A percentile compares a stretch with the other conserved stretches of the same genome.
Evolutionary conservation across 495 filamentous ascomycete genomes (phyloP).

Genomic region (Penicillium pulvis): DNA sequence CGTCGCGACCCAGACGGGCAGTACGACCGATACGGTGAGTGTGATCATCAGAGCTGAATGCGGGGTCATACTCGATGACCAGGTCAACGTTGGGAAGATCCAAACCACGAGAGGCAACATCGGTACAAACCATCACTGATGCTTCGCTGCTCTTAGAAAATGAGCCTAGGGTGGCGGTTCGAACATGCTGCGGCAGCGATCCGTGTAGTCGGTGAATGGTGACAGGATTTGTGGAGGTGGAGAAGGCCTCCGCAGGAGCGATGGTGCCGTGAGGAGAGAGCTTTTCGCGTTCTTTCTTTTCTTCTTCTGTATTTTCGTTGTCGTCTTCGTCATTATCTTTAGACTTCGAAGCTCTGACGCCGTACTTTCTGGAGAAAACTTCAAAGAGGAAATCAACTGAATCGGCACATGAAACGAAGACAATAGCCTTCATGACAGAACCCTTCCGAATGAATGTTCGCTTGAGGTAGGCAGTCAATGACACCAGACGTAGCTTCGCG

Average conservation of each 20-base stretch:
- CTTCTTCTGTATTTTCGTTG: conserved; percentile 26
- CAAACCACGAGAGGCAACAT: conserved; percentile 91
- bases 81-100: conserved; percentile 93
- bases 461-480: conserved; percentile 79
- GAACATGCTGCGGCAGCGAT: conserved; percentile 83
- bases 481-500: conserved; percentile 85
- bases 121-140: conserved; percentile 85
- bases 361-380: conserved; percentile 63
- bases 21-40: conserved; percentile 93
- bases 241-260: conserved; percentile 50
- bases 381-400: conserved; percentile 96
- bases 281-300: conserved; percentile 25
- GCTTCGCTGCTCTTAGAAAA: conserved; percentile 68
- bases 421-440: conserved; percentile 89
- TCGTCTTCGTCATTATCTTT: conserved; percentile 23
- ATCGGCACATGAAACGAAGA: conserved; percentile 96
- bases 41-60: conserved; percentile 88
- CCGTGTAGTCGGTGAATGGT: conserved; percentile 88
- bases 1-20: conserved; percentile 84
- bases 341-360: conserved; percentile 31
- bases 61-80: conserved; percentile 91
- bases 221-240: conserved; percentile 56
- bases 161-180: conserved; percentile 68
- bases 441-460: conserved; percentile 83
- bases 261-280: conserved; percentile 50